phyloP scores from a whole-genome alignment of 352 stramenopile species.

The Globisporangium camurandrum region DNA sequence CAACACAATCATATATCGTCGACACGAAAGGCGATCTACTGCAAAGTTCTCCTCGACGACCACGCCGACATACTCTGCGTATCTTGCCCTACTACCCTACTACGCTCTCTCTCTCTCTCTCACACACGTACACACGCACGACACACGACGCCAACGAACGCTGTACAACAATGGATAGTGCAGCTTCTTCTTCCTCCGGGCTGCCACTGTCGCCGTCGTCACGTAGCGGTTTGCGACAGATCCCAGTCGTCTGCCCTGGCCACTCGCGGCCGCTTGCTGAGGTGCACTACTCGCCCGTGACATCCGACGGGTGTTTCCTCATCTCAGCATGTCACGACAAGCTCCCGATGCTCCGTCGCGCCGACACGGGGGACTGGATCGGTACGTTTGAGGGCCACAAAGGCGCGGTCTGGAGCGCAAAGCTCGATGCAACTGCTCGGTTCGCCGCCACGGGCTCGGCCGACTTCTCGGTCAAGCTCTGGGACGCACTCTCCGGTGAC shows the following conservation, averaged over 20 bases:
- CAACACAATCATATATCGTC: too few species aligned
- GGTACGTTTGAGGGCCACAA: conserved; percentile 97
- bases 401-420: conserved; percentile 89
- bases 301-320: conserved; percentile 50
- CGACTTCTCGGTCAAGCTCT: conserved; percentile 95
- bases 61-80: too few species aligned
- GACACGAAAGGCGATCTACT: too few species aligned
- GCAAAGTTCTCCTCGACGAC: too few species aligned
- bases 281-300: conserved; percentile 60
- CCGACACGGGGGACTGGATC: conserved; percentile 91
- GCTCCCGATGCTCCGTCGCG: conserved; percentile 81
- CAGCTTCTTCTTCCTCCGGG: neutral
- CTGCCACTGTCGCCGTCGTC: conserved; percentile 36
- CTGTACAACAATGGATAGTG: neutral
- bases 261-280: conserved; percentile 78
- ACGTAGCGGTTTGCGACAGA: conserved; percentile 49
- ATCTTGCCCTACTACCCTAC: too few species aligned
- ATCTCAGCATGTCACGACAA: conserved; percentile 86
- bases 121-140: too few species aligned
- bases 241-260: conserved; percentile 81
- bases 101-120: too few species aligned
- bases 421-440: conserved; percentile 75
- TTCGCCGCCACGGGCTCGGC: conserved; percentile 88
- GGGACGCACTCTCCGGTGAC: conserved; percentile 94
- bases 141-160: too few species aligned